Conservation (phyloP, 192 early-diverging fungal species). For the Coemansia sp. region DNA sequence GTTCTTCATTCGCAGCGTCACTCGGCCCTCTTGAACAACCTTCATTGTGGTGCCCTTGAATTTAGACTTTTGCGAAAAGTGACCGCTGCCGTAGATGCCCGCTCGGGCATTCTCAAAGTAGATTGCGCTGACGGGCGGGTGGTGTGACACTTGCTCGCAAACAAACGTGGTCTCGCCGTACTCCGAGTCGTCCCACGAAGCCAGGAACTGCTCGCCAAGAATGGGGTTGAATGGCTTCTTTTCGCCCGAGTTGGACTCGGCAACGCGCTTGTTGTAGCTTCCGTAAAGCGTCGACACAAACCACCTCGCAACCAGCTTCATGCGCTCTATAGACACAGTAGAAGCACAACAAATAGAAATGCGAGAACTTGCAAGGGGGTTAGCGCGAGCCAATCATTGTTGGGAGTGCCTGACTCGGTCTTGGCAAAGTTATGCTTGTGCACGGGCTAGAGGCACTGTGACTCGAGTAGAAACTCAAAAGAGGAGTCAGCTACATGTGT, state of each 20-base stretch:
- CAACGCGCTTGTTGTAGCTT: conserved; percentile 66
- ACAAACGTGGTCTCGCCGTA: conserved; percentile 53
- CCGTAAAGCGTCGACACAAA: conserved; percentile 78
- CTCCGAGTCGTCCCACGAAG: conserved; percentile 57
- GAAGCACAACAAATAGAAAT: not conserved
- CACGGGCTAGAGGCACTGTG: not conserved
- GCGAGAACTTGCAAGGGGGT: not conserved
- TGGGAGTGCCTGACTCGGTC: too few relatives aligned
- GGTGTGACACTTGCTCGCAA: conserved; percentile 70
- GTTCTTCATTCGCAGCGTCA: conserved; percentile 58
- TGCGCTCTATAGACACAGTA: conserved; percentile 48
- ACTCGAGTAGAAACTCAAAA: not conserved
- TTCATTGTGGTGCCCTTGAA: conserved; percentile 72
- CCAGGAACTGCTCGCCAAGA: conserved; percentile 64
- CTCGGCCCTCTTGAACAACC: conserved; percentile 73
- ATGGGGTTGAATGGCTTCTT: conserved; percentile 73
- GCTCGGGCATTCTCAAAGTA: conserved; percentile 59
- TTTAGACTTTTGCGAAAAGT: conserved; percentile 60
- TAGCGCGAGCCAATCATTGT: too few relatives aligned
- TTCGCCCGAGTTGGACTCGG: conserved; percentile 62
- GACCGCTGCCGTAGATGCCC: conserved; percentile 59
- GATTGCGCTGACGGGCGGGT: conserved; percentile 68
- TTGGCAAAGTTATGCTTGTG: not conserved
- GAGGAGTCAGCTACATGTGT: not conserved
- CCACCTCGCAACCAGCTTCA: conserved; percentile 68